Percentiles rank a stretch among this genome's conserved stretches.
Evolutionary conservation across 768 basidiomycete species (phyloP).

Genomic region (Naganishia antarctica): DNA sequence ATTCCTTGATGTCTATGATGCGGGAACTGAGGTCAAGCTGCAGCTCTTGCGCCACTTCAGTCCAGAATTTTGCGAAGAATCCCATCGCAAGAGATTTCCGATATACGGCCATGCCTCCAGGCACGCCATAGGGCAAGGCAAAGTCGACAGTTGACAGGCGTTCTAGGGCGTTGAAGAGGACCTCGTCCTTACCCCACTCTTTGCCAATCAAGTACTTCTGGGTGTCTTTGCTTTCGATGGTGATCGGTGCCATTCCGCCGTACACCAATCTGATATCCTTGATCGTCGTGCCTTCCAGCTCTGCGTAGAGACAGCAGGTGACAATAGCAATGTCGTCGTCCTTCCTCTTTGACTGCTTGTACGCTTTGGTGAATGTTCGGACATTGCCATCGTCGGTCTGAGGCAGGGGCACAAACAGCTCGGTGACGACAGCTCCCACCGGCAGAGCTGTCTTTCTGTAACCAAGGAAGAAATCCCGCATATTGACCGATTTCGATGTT

Average conservation of each 20-base stretch:
- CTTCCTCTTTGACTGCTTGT: constrained; percentile 39
- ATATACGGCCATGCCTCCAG: constrained; percentile 39
- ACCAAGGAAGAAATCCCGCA: constrained; percentile 36
- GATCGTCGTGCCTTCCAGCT: constrained; percentile 21
- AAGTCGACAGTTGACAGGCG: constrained; percentile 30
- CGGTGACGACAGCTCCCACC: constrained; percentile 29
- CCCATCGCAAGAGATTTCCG: constrained; percentile 36
- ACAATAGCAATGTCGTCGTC: constrained; percentile 44
- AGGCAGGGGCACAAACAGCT: constrained; percentile 33
- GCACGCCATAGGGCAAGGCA: constrained; percentile 33
- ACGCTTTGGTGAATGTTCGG: constrained; percentile 33
- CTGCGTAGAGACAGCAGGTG: constrained; percentile 29
- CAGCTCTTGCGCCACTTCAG: constrained; percentile 26
- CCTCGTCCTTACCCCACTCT: constrained; percentile 21
- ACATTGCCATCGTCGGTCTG: constrained; percentile 2
- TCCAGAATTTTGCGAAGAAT: constrained; percentile 39
- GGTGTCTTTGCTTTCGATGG: constrained; percentile 30
- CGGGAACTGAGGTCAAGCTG: constrained; percentile 23
- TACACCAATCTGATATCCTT: constrained; percentile 29
- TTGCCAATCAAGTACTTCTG: constrained; percentile 31
- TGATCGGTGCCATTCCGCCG: constrained; percentile 41
- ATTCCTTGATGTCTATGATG: constrained; percentile 10
- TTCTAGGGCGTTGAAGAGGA: constrained; percentile 34
- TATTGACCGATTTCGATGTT: background rate
- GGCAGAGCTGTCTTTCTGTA: constrained; percentile 38